phyloP scores from a whole-genome alignment of 1,284 basidiomycete species.

The Cystobasidium pallidum region DNA sequence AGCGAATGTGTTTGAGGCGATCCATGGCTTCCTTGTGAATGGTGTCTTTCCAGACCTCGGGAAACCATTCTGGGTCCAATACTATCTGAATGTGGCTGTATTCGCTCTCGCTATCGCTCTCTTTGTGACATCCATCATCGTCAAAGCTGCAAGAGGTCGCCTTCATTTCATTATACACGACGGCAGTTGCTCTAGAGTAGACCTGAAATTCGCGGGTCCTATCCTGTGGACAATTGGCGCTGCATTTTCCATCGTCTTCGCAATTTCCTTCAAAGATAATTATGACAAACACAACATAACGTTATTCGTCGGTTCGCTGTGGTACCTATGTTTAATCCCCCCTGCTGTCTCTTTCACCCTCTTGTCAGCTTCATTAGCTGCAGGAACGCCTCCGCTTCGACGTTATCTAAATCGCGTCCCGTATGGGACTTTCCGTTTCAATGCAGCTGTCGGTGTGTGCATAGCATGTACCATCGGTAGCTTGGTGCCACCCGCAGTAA shows the following conservation, averaged over 20 bases:
- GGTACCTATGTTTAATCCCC: conserved; percentile 12
- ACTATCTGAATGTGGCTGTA: not conserved
- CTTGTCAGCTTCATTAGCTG: conserved; percentile 18
- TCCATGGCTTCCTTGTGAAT: conserved; percentile 5
- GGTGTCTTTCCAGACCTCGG: not conserved
- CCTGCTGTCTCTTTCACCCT: conserved; percentile 17
- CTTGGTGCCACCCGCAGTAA: conserved; percentile 3
- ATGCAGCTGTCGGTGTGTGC: not conserved
- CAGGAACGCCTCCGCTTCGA: conserved; percentile 24
- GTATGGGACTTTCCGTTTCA: conserved; percentile 7
- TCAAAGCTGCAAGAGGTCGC: not conserved
- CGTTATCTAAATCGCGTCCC: not conserved
- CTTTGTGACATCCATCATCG: not conserved
- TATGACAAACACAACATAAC: not conserved
- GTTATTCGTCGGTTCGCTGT: conserved; percentile 6
- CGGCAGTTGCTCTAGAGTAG: conserved; percentile 23
- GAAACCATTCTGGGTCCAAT: conserved; percentile 6
- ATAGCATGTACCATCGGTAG: not conserved
- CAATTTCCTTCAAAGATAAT: not conserved
- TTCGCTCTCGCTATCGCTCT: not conserved
- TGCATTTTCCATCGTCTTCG: conserved; percentile 14
- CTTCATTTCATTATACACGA: conserved; percentile 33
- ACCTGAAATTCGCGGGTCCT: conserved; percentile 17
- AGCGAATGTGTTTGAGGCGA: not conserved
- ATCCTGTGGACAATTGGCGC: conserved; percentile 15